These are phyloP conservation scores for Oryza nivara DNA, from an alignment of 176 grass and related monocot genomes.

Conservation along the genomic window DNA sequence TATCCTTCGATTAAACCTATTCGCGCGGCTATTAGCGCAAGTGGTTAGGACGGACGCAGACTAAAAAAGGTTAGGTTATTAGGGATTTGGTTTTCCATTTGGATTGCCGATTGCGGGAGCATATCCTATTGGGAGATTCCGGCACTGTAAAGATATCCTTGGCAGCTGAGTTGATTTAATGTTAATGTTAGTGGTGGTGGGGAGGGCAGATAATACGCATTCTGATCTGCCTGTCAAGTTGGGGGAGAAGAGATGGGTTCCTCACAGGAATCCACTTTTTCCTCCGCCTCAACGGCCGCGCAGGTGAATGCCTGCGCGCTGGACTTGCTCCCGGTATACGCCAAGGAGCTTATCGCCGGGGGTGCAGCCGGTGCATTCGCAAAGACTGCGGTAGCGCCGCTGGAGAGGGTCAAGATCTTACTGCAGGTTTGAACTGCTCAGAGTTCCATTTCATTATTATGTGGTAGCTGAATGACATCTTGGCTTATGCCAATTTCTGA, in stretches of 20 bases:
- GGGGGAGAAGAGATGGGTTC: constrained; percentile 53
- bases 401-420: constrained; percentile 92
- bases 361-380: constrained; percentile 88
- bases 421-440: constrained; percentile 55
- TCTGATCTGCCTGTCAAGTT: constrained; percentile 1
- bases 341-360: constrained; percentile 80
- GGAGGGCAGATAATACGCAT: constrained; percentile 22
- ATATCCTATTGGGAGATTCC: constrained; percentile 44
- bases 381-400: constrained; percentile 79
- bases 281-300: constrained; percentile 52
- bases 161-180: constrained; percentile 20
- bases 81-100: not conserved
- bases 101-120: constrained; percentile 7
- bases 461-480: not conserved
- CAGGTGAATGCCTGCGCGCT: constrained; percentile 65
- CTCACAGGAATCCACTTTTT: constrained; percentile 71
- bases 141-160: constrained; percentile 20
- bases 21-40: constrained; percentile 20
- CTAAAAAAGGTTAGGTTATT: not conserved
- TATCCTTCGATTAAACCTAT: constrained; percentile 25
- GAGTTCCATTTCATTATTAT: not conserved
- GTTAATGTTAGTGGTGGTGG: constrained; percentile 32
- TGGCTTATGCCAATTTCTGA: not conserved
- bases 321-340: constrained; percentile 77
- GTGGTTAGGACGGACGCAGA: not conserved